Conservation (phyloP, 768 basidiomycete species). For the Tremella yokohamensis region DNA sequence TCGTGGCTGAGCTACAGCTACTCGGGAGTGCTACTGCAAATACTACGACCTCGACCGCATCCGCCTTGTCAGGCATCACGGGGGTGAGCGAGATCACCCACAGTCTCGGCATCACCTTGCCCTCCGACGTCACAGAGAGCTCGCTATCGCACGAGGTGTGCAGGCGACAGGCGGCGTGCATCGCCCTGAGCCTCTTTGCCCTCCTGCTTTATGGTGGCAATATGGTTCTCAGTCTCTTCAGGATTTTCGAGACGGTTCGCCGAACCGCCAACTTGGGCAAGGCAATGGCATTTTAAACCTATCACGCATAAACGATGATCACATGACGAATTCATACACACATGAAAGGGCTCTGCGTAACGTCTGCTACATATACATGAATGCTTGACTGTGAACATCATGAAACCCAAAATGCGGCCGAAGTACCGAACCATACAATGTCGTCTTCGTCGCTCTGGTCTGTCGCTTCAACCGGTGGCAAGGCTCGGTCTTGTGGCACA, state of each 20-base stretch:
- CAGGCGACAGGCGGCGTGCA: conserved; percentile 38
- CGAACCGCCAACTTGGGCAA: conserved; percentile 30
- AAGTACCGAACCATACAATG: conserved; percentile 8
- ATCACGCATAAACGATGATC: background rate
- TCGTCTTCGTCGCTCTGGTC: conserved; percentile 17
- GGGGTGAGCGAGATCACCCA: conserved; percentile 15
- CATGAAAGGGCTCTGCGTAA: too few relatives aligned
- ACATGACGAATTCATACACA: background rate
- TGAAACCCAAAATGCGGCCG: too few relatives aligned
- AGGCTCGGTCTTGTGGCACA: background rate
- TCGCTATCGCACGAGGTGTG: conserved; percentile 31
- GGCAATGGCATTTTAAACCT: conserved; percentile 7
- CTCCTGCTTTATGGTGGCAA: conserved; percentile 41
- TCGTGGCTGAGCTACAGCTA: conserved; percentile 17
- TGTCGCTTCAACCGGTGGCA: conserved; percentile 24
- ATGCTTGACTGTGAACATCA: too few relatives aligned
- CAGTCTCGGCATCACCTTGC: conserved; percentile 33
- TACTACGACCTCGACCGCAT: background rate
- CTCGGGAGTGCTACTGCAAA: background rate
- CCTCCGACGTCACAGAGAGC: conserved; percentile 24
- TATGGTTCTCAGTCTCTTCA: conserved; percentile 48
- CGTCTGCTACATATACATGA: too few relatives aligned
- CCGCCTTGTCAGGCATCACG: background rate
- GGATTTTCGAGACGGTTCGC: conserved; percentile 48
- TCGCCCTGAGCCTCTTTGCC: conserved; percentile 34